Percentiles rank a stretch among this genome's conserved stretches.
phyloP scores from a whole-genome alignment of 1,284 basidiomycete genomes.

The Rhizopogon parksii region DNA sequence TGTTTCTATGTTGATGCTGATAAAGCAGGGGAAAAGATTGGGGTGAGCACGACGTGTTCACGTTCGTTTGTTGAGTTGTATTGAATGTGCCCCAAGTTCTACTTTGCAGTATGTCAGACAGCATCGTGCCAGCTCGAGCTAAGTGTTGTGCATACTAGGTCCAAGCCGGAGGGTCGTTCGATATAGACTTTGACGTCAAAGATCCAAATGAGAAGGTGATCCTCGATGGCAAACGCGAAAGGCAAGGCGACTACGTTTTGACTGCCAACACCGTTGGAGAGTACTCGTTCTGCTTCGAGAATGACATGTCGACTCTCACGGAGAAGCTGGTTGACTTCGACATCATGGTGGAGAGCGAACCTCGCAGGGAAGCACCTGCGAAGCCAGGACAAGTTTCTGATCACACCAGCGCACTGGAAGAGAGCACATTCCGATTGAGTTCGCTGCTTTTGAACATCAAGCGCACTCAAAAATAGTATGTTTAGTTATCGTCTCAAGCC shows the following conservation, averaged over 20 bases:
- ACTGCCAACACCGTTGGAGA: slow-evolving; percentile 93
- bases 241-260: slow-evolving; percentile 95
- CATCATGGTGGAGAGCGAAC: slow-evolving; percentile 96
- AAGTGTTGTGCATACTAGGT: slow-evolving; percentile 42
- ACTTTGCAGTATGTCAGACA: slow-evolving; percentile 46
- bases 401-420: slow-evolving; percentile 86
- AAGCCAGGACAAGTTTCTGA: slow-evolving; percentile 82
- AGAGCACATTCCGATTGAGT: slow-evolving; percentile 86
- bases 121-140: slow-evolving; percentile 29
- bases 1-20: slow-evolving; percentile 99
- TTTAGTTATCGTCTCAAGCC: slow-evolving; percentile 8
- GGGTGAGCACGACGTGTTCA: slow-evolving; percentile 43
- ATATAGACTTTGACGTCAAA: slow-evolving; percentile 91
- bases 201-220: slow-evolving; percentile 85
- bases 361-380: slow-evolving; percentile 73
- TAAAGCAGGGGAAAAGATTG: slow-evolving; percentile 86
- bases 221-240: slow-evolving; percentile 80
- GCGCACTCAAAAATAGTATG: slow-evolving; percentile 86
- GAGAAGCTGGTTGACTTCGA: slow-evolving; percentile 95
- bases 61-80: background rate
- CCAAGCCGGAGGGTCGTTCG: slow-evolving; percentile 95
- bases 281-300: slow-evolving; percentile 98
- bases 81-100: slow-evolving; percentile 34
- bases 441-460: slow-evolving; percentile 83
- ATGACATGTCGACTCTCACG: slow-evolving; percentile 87